Evolutionary conservation across 1,284 basidiomycete species (phyloP).

Genomic region (Rhodotorula sp.): DNA sequence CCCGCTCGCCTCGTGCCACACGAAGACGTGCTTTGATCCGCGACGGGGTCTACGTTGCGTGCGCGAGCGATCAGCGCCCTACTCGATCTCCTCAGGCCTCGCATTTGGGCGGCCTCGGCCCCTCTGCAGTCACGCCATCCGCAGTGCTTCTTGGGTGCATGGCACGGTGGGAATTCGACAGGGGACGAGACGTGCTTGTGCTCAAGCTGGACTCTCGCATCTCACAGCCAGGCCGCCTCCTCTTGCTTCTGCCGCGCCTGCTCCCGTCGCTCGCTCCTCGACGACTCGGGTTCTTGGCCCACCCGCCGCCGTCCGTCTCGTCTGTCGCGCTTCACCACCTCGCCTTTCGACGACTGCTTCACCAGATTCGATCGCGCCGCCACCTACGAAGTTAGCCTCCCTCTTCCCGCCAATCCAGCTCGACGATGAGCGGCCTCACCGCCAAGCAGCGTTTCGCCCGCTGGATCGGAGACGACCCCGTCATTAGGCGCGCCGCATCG

Average conservation of each 20-base stretch:
- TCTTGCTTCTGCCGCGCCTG: not conserved
- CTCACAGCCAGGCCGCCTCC: too few relatives aligned
- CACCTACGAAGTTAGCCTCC: not conserved
- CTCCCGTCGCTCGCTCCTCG: not conserved
- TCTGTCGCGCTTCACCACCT: too few relatives aligned
- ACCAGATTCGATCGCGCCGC: too few relatives aligned
- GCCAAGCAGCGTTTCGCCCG: slow-evolving; percentile 2
- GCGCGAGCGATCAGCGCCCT: not conserved
- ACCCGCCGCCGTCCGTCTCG: not conserved
- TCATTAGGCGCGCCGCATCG: slow-evolving; percentile 28
- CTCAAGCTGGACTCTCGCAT: not conserved
- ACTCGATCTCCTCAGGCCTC: not conserved
- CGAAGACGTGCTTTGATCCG: not conserved
- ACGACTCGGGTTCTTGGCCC: not conserved
- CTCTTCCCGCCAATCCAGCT: not conserved
- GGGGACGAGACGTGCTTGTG: not conserved
- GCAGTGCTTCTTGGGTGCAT: not conserved
- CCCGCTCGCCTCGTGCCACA: not conserved
- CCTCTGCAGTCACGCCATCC: not conserved
- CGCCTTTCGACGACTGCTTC: too few relatives aligned
- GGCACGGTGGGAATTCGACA: not conserved
- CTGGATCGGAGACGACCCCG: slow-evolving; percentile 35
- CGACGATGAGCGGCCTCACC: not conserved
- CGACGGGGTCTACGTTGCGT: not conserved
- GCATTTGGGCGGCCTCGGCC: not conserved